Conservation (phyloP, 148 eudicot species). For the Rhododendron henanense region DNA sequence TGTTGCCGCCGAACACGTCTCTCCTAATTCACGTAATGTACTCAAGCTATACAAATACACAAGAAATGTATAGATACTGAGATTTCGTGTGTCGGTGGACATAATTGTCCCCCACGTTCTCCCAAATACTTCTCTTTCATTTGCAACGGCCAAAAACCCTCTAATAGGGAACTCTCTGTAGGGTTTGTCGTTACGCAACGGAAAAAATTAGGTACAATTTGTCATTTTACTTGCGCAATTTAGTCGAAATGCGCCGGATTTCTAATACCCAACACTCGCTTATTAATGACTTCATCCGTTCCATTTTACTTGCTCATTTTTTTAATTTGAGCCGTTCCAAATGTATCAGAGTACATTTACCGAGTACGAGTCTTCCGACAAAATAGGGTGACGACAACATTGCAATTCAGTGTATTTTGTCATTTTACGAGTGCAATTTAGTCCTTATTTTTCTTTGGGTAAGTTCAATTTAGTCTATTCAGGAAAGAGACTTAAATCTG, state of each 20-base stretch:
- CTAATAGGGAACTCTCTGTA: background rate
- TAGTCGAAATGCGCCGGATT: background rate
- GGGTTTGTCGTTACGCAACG: background rate
- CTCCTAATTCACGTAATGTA: background rate
- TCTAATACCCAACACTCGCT: background rate
- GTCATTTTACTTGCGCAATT: conserved; percentile 8
- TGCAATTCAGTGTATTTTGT: background rate
- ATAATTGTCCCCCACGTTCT: background rate
- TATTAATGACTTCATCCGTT: too few relatives aligned
- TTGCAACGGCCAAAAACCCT: background rate
- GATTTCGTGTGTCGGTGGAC: conserved; percentile 9
- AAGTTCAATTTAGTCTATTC: background rate
- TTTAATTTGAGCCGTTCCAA: too few relatives aligned
- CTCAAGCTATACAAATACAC: background rate
- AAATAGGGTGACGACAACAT: background rate
- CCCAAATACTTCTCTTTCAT: background rate
- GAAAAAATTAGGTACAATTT: background rate
- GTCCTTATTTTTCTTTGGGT: too few relatives aligned
- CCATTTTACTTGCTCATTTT: too few relatives aligned
- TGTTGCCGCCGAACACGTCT: background rate
- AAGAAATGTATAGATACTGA: background rate
- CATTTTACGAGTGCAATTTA: conserved; percentile 5
- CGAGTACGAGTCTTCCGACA: too few relatives aligned
- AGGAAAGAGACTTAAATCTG: background rate
- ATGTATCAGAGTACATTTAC: too few relatives aligned